These are phyloP conservation scores for Rubus parviflorus DNA, from an alignment of 306 rosid genomes.

Conservation along the genomic window DNA sequence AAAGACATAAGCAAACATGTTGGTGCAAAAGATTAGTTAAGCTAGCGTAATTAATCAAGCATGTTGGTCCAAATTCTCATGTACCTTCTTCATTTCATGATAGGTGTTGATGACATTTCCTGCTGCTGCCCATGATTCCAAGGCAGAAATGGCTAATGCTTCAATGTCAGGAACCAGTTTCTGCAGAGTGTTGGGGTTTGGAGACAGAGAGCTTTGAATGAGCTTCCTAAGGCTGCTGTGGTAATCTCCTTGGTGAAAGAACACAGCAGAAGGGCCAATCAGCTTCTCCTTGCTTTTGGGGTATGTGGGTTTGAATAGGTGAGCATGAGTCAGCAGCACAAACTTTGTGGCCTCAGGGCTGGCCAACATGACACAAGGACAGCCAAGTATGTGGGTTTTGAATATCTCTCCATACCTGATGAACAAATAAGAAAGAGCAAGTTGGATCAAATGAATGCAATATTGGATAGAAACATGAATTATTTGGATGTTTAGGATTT, in stretches of 20 bases:
- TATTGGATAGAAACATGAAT: not conserved
- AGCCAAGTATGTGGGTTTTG: constrained; percentile 71
- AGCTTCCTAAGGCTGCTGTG: constrained; percentile 64
- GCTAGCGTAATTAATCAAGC: not conserved
- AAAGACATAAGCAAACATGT: not conserved
- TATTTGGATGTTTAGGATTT: too few relatives aligned
- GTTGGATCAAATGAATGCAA: constrained; percentile 17
- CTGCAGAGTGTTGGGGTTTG: constrained; percentile 37
- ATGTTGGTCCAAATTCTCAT: not conserved
- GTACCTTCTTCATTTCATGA: constrained; percentile 78
- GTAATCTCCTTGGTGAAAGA: constrained; percentile 85
- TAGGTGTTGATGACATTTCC: constrained; percentile 49
- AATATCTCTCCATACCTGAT: constrained; percentile 84
- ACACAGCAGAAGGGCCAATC: constrained; percentile 87
- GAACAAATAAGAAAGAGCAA: not conserved
- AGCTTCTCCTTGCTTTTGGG: constrained; percentile 86
- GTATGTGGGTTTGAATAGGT: constrained; percentile 81
- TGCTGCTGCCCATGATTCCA: constrained; percentile 60
- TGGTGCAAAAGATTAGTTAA: not conserved
- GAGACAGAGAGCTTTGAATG: constrained; percentile 63
- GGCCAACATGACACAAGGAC: constrained; percentile 79
- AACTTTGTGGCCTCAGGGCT: constrained; percentile 82
- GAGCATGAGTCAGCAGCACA: constrained; percentile 77
- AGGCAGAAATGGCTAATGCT: constrained; percentile 50
- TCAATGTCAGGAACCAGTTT: constrained; percentile 49